Conservation (phyloP, 371 early-diverging fungal species). For the Haplosporangium sp. region DNA sequence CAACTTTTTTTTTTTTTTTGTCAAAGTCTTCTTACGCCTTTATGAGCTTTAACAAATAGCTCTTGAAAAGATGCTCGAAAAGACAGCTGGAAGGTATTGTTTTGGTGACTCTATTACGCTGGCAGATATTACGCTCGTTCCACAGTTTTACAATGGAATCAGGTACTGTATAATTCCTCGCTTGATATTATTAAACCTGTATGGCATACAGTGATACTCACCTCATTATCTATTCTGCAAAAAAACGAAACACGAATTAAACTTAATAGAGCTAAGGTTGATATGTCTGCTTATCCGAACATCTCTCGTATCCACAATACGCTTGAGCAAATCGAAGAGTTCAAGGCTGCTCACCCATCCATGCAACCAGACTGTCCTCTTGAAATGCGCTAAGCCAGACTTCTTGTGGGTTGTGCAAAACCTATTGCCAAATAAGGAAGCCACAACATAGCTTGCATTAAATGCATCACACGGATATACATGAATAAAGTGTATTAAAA, state of each 20-base stretch:
- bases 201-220: too few species aligned
- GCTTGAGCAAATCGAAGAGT: constrained; percentile 70
- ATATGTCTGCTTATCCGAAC: constrained; percentile 76
- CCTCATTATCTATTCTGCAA: too few species aligned
- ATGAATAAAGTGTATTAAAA: background rate
- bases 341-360: constrained; percentile 74
- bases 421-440: too few species aligned
- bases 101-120: constrained; percentile 86
- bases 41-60: constrained; percentile 38
- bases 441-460: too few species aligned
- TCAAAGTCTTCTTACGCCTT: background rate
- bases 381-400: constrained; percentile 26
- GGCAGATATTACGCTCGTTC: constrained; percentile 87
- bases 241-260: too few species aligned
- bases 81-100: constrained; percentile 78
- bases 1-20: background rate
- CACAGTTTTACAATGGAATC: constrained; percentile 84
- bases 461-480: too few species aligned
- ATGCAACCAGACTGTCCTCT: constrained; percentile 81
- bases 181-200: too few species aligned
- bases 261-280: constrained; percentile 67
- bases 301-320: constrained; percentile 70
- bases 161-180: constrained; percentile 55
- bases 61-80: constrained; percentile 72
- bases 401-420: background rate